Evolutionary conservation across 257 asterid species (phyloP).

Genomic region (Coffea canephora): DNA sequence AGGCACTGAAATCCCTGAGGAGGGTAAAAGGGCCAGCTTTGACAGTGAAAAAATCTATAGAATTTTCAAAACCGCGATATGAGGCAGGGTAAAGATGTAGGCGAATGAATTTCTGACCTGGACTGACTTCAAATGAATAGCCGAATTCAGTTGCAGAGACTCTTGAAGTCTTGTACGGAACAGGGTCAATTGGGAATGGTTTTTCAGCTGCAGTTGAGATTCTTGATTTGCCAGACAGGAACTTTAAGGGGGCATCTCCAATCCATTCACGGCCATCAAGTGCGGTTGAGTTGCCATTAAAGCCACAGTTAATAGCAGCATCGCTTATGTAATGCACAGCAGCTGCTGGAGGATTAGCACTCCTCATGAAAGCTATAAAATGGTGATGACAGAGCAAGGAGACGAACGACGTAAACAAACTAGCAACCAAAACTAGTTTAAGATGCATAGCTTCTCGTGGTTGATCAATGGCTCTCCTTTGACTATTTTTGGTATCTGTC

Average conservation of each 20-base stretch:
- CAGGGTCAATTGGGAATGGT: conserved; percentile 3
- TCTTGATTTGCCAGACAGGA: conserved; percentile 10
- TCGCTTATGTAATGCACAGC: not conserved
- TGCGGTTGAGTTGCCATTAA: conserved; percentile 7
- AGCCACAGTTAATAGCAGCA: conserved; percentile 19
- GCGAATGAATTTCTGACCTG: conserved; percentile 28
- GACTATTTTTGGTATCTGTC: no score
- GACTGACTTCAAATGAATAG: conserved; percentile 10
- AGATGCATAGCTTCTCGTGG: no score
- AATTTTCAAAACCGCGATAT: conserved; percentile 21
- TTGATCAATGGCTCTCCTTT: no score
- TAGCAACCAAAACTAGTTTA: no score
- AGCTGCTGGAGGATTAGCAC: not conserved
- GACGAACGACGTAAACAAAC: no score
- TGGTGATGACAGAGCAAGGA: no score
- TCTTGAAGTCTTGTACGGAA: conserved; percentile 18
- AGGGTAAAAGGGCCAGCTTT: conserved; percentile 22
- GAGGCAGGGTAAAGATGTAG: conserved; percentile 23
- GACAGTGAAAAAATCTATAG: conserved; percentile 11
- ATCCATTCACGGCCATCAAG: conserved; percentile 24
- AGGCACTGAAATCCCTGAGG: conserved; percentile 14
- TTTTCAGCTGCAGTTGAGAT: not conserved
- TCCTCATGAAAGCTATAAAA: no score
- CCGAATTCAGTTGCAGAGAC: conserved; percentile 9
- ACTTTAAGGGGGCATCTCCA: conserved; percentile 11